These are phyloP conservation scores for Ulmus americana DNA, from an alignment of 331 rosid genomes.

Conservation along the genomic window DNA sequence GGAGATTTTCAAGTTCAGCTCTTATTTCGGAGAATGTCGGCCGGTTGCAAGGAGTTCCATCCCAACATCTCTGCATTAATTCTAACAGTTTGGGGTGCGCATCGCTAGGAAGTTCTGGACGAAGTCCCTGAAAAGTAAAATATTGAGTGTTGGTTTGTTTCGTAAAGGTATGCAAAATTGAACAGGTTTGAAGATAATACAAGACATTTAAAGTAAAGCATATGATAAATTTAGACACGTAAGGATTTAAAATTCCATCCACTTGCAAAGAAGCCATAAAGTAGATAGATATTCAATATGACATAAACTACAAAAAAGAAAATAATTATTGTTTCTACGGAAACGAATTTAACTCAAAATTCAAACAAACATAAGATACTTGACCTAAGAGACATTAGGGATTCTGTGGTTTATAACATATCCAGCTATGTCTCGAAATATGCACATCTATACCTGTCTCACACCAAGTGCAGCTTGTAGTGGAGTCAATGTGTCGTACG, in stretches of 20 bases:
- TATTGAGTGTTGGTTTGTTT: no score
- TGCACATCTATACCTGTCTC: constrained; percentile 64
- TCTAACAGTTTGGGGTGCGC: constrained; percentile 71
- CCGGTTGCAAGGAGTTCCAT: constrained; percentile 61
- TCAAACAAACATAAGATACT: no score
- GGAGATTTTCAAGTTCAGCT: constrained; percentile 63
- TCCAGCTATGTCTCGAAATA: neutral
- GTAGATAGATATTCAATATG: neutral
- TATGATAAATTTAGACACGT: no score
- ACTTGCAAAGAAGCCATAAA: constrained; percentile 1
- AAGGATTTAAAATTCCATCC: neutral
- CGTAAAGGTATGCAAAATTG: no score
- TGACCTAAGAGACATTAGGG: no score
- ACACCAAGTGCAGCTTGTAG: constrained; percentile 99
- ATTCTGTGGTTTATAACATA: neutral
- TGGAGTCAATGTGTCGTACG: constrained; percentile 95
- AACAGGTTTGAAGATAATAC: no score
- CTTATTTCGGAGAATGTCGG: constrained; percentile 70
- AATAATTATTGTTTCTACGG: neutral
- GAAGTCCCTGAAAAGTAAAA: constrained; percentile 59
- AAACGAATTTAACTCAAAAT: neutral
- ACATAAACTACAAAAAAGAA: neutral
- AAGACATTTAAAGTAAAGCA: no score
- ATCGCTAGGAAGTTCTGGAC: constrained; percentile 77
- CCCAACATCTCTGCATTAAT: constrained; percentile 93